Base-by-base conservation (phyloP, 1,284 basidiomycete genomes). In the Cryptococcus depauperatus region DNA sequence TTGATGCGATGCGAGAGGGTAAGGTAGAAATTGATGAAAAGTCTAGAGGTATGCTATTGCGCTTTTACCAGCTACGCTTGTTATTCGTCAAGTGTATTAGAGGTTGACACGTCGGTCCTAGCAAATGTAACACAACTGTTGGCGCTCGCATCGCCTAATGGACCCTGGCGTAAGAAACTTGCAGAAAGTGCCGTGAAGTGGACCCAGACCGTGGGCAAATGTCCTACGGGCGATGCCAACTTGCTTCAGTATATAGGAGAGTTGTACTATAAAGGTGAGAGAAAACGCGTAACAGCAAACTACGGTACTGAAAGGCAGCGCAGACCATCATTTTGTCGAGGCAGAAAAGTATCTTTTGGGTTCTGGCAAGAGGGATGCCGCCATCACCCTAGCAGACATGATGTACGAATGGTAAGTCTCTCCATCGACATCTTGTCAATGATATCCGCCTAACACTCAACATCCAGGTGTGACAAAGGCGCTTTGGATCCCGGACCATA, bases 221-320 rank as follows among this genome's bases (percentile, higher is more conserved):
- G 77, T 66, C 84, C 88, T 13, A 79, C 81, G 28, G 91, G 91
- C 26, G 91, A 96, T 73, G 81, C 82, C 27, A 79, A 79, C 44
- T 73, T 96, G 38, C 86, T 88, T 43, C 82, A 87, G 55, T 93
- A 93, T 66, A 70, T 91, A 43, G 91, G 89, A 6, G 83, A 91
- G 64, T 71, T 92, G 29, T 75, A 90, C 22, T 85, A 82, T 73
- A 91, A 89, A 77, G 90, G 89, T 85, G 50, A 29, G 9, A 10
- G 22, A 19, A 28, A n/a, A n/a, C n/a, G n/a, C n/a, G n/a, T n/a
- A n/a, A n/a, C n/a, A n/a, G n/a, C n/a, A n/a, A n/a, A 32, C n/a
- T 32, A n/a, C 29, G 29, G 29, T 32, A 10, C 10, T 10, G 29
- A 32, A 32, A 21, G 46, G n/a, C n/a, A n/a, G n/a, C n/a, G 27